Percentiles rank a stretch among this genome's conserved stretches.
phyloP scores from a whole-genome alignment of 1,139 yeast genomes.

The Protomyces gravidus region DNA sequence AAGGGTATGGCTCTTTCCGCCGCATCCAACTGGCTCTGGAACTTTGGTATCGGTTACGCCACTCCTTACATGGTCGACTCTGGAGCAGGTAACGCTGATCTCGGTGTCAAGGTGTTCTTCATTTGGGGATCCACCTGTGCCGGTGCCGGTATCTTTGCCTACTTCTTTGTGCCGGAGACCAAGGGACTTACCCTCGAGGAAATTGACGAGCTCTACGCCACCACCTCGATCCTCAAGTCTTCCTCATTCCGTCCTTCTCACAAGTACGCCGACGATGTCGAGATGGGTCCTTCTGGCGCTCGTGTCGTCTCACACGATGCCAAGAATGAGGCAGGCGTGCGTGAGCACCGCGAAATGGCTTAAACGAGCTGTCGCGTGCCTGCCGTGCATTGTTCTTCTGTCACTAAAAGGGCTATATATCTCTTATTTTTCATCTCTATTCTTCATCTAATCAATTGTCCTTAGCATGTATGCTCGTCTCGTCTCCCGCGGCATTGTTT shows the following conservation, averaged over 20 bases:
- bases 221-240: neutral
- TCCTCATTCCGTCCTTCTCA: neutral
- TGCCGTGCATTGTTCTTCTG: too few species aligned
- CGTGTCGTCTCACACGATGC: neutral
- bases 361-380: neutral
- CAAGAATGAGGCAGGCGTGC: neutral
- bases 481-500: too few species aligned
- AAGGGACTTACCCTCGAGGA: constrained; percentile 64
- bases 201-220: constrained; percentile 45
- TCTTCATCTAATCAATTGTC: too few species aligned
- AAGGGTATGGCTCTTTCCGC: constrained; percentile 69
- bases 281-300: neutral
- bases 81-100: constrained; percentile 46
- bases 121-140: constrained; percentile 63
- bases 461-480: too few species aligned
- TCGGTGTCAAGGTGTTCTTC: constrained; percentile 51
- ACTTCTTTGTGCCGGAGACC: constrained; percentile 65
- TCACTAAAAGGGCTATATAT: too few species aligned
- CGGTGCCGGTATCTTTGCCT: constrained; percentile 52
- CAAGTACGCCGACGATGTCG: constrained; percentile 1
- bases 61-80: constrained; percentile 68
- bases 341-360: neutral
- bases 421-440: too few species aligned
- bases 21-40: constrained; percentile 76
- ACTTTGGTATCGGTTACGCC: constrained; percentile 66